Evolutionary conservation across 1,284 basidiomycete genomes (phyloP), one percentile per base, ranked within the genome.

Genomic region (Leucoagaricus sp.): DNA sequence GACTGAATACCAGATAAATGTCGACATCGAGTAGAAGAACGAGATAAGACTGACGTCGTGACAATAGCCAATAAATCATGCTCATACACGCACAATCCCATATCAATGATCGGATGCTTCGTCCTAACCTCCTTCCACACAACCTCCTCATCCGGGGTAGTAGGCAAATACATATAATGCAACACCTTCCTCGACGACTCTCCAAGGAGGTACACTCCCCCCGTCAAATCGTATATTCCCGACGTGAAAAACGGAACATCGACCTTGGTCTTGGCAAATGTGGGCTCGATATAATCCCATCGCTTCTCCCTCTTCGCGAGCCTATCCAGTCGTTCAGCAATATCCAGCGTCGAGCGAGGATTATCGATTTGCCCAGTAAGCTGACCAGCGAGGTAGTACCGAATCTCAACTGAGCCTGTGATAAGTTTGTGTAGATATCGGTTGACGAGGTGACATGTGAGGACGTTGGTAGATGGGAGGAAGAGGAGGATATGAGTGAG

Each of bases 1-100:
- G n/a, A n/a, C n/a, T n/a, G n/a, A n/a, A n/a, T n/a, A n/a, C n/a
- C n/a, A n/a, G n/a, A n/a, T n/a, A n/a, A n/a, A n/a, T n/a, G n/a
- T n/a, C n/a, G n/a, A n/a, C n/a, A n/a, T n/a, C n/a, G n/a, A n/a
- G n/a, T n/a, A n/a, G n/a, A n/a, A n/a, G n/a, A n/a, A 7, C 13
- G 23, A 54, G 10, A n/a, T 19, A 65, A 44, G 50, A 69, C 72
- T 23, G 58, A 75, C 76, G 63, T 69, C 4, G 75, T 75, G 25
- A 80, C 65, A 29, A 79, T 61, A 1, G 73, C 77, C n/a, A 81
- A 68, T 13, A 82, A 65, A 63, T 82, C 78, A 58, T 80, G 78
- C 61, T 82, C 79, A 23, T 76, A 66, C 10, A 80, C 65, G 26
- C 73, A 69, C n/a, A 82, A 59, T 0, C 77, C 79, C 58, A 82